Evolutionary conservation across 352 stramenopile species (phyloP).

Genomic region (Salisapilia sapeloensis): DNA sequence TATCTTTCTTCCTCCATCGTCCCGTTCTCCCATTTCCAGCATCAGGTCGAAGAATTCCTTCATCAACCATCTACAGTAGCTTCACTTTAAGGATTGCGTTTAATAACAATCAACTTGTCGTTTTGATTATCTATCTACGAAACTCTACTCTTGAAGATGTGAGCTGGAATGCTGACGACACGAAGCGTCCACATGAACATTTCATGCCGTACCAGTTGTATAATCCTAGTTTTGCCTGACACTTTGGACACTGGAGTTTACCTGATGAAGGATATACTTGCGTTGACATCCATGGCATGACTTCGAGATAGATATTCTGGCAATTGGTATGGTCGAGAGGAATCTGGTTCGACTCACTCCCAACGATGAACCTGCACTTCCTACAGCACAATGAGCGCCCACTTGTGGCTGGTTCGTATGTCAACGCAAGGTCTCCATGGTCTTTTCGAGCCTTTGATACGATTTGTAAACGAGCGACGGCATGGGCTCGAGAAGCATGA

Average conservation of each 20-base stretch:
- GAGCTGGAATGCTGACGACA: constrained; percentile 40
- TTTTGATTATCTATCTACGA: too few species aligned
- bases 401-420: constrained; percentile 6
- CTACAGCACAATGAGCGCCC: constrained; percentile 15
- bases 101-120: too few species aligned
- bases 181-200: constrained; percentile 38
- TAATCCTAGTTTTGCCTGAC: constrained; percentile 50
- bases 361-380: constrained; percentile 30
- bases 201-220: constrained; percentile 66
- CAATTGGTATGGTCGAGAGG: constrained; percentile 1
- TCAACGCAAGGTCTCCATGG: constrained; percentile 8
- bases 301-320: constrained; percentile 30
- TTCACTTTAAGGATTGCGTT: too few species aligned
- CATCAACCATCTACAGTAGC: constrained; percentile 7
- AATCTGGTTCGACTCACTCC: background rate
- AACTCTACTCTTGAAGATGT: constrained; percentile 24
- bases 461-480: constrained; percentile 11
- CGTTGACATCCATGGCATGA: constrained; percentile 47
- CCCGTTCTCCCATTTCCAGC: constrained; percentile 33
- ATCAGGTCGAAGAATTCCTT: constrained; percentile 25
- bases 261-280: constrained; percentile 3
- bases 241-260: constrained; percentile 49
- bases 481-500: constrained; percentile 32
- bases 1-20: constrained; percentile 25
- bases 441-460: constrained; percentile 15